These are phyloP conservation scores for Nymphaea colorata DNA, from an alignment of 164 flowering plant genomes.

Conservation along the genomic window DNA sequence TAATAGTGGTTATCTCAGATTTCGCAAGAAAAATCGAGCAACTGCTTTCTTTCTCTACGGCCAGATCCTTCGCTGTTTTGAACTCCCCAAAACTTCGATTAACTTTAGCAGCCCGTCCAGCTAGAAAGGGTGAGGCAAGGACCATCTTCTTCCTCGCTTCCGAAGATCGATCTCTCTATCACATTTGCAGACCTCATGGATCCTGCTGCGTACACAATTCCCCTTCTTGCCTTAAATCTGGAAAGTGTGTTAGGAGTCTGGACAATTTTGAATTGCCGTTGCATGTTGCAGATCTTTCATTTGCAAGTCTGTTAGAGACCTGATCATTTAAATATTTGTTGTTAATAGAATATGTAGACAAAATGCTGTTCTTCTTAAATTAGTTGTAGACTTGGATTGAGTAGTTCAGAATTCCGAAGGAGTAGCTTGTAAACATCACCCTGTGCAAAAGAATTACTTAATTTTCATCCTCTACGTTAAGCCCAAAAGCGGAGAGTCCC, in stretches of 20 bases:
- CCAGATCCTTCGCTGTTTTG: conserved; percentile 18
- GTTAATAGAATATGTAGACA: too few species aligned
- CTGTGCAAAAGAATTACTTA: too few species aligned
- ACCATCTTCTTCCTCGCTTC: conserved; percentile 18
- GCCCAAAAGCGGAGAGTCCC: too few species aligned
- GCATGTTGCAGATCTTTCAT: too few species aligned
- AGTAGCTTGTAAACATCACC: too few species aligned
- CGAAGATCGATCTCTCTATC: conserved; percentile 22
- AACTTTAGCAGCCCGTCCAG: conserved; percentile 16
- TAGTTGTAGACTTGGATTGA: too few species aligned
- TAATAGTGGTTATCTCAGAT: conserved; percentile 3
- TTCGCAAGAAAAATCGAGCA: conserved; percentile 16
- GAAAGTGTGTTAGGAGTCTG: too few species aligned
- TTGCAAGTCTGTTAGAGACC: too few species aligned
- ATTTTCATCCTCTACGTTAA: background rate
- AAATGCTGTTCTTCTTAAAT: too few species aligned
- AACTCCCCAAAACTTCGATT: conserved; percentile 21
- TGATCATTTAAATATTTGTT: too few species aligned
- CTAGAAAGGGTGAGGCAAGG: conserved; percentile 23
- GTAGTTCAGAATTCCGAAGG: too few species aligned
- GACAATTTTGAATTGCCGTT: too few species aligned
- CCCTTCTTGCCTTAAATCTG: conserved; percentile 5
- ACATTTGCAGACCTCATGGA: conserved; percentile 26
- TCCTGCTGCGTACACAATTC: conserved; percentile 21
- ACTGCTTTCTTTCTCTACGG: conserved; percentile 22